phyloP scores from a whole-genome alignment of 2,329 filamentous ascomycete species.

The Sporothrix curviconia region DNA sequence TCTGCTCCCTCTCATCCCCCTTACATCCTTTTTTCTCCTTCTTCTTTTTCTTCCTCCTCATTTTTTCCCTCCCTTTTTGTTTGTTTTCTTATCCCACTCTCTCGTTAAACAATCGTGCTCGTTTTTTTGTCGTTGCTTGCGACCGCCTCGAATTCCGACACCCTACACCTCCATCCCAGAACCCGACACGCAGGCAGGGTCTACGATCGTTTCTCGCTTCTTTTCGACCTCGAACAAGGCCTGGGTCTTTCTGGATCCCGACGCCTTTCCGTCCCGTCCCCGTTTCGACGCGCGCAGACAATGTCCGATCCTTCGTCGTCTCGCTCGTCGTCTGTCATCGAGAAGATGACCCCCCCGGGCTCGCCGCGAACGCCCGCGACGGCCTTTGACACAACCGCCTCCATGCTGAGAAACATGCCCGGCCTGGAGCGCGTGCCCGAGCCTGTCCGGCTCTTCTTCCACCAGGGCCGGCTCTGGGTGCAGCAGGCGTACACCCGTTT shows the following conservation, averaged over 20 bases:
- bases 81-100: not conserved
- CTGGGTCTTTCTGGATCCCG: constrained; percentile 1
- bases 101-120: no score
- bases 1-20: not conserved
- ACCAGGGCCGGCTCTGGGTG: constrained; percentile 1
- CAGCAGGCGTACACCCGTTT: not conserved
- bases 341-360: constrained; percentile 15
- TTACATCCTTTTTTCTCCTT: not conserved
- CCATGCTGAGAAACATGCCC: not conserved
- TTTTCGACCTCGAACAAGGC: not conserved
- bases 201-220: constrained; percentile 1
- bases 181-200: no score
- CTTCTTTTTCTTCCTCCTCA: not conserved
- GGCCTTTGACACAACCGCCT: constrained; percentile 11
- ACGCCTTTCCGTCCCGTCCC: not conserved
- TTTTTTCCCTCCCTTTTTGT: not conserved
- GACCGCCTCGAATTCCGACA: no score
- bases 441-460: not conserved
- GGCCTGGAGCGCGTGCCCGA: constrained; percentile 11
- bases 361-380: constrained; percentile 11
- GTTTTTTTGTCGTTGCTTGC: not conserved
- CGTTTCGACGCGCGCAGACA: not conserved
- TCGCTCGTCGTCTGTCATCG: constrained; percentile 17
- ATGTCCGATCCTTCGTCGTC: constrained; percentile 17
- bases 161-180: no score